Base-by-base conservation (phyloP, 208 protist genomes). In the Angomonas ambiguus region DNA sequence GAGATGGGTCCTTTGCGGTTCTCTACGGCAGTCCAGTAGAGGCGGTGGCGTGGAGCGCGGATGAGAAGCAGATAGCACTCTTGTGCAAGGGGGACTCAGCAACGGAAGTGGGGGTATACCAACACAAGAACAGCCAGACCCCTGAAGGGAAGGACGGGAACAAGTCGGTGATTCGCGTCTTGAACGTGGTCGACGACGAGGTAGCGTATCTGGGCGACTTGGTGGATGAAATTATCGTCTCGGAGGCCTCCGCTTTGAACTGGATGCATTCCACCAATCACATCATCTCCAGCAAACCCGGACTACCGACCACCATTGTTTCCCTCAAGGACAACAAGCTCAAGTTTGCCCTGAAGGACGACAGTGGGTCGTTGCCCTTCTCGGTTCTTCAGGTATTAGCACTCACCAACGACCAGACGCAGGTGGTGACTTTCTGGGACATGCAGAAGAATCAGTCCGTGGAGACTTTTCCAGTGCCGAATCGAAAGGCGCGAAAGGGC, bases 381-480 rank as follows among this genome's bases (percentile, higher is more conserved):
- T 25, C 76, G 24, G 69, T 70, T 16, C 6, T 31, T 27, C 57
- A 72, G 22, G 25, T 70, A 18, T 55, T 91, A 41, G 85, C 64
- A 4, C 61, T 91, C 30, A 34, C 83, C 5, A 65, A 79, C 25
- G 31, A 64, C 25, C 25, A 42, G n/a, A 53, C 32, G 0, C 65
- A 70, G 32, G 48, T 48, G 1, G 16, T 88, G 32, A 49, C 81
- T n/a, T 76, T 87, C 34, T 93, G 80, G 80, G 72, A 87, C 65
- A 51, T 91, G 62, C 45, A 79, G 28, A 80, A 69, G 32, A 76
- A 78, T 51, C 80, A 80, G 28, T 64, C 71, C 49, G 35, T 73
- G 51, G 59, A 74, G 33, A 77, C 72, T 55, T 60, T 76, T 16
- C 25, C 28, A 1, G 41, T 91, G 49, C 68, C 69, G 2, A 82